Percentiles rank a stretch among this genome's conserved stretches.
Conservation (phyloP, 73 alveolate species). For the Effrenium voratum region DNA sequence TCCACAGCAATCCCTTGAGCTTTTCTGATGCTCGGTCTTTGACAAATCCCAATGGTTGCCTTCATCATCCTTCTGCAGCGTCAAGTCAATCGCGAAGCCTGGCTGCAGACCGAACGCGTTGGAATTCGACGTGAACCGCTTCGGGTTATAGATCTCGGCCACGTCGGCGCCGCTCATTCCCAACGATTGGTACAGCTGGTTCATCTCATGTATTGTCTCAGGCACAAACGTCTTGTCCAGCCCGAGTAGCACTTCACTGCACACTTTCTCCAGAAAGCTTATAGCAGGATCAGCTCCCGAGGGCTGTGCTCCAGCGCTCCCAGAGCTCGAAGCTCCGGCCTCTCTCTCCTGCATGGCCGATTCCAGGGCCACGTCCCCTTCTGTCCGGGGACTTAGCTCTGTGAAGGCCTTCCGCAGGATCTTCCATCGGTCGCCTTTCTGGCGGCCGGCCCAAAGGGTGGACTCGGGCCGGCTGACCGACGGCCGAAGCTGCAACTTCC, state of each 20-base stretch:
- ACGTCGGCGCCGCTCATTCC: not conserved
- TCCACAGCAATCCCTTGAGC: not conserved
- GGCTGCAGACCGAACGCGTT: not conserved
- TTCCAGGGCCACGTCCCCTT: not conserved
- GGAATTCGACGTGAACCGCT: not conserved
- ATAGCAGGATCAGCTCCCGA: not conserved
- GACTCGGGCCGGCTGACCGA: constrained; percentile 17
- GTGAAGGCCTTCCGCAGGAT: not conserved
- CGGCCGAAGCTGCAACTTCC: not conserved
- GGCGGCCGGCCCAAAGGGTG: constrained; percentile 33
- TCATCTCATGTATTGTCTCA: not conserved
- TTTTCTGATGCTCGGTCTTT: not conserved
- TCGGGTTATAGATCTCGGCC: constrained; percentile 58
- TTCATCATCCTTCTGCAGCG: not conserved
- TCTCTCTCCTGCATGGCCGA: too few relatives aligned
- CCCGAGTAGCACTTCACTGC: not conserved
- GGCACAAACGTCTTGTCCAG: not conserved
- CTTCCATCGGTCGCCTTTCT: too few relatives aligned
- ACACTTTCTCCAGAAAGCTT: not conserved
- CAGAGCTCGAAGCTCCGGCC: too few relatives aligned
- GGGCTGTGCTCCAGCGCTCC: not conserved
- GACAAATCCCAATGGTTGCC: constrained; percentile 23
- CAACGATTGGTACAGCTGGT: not conserved
- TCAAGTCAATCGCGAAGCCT: constrained; percentile 6
- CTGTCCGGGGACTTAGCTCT: not conserved